Percentiles rank a stretch among this genome's conserved stretches.
Conservation (phyloP, 2,329 filamentous ascomycete genomes). For the Exophiala viscosa region DNA sequence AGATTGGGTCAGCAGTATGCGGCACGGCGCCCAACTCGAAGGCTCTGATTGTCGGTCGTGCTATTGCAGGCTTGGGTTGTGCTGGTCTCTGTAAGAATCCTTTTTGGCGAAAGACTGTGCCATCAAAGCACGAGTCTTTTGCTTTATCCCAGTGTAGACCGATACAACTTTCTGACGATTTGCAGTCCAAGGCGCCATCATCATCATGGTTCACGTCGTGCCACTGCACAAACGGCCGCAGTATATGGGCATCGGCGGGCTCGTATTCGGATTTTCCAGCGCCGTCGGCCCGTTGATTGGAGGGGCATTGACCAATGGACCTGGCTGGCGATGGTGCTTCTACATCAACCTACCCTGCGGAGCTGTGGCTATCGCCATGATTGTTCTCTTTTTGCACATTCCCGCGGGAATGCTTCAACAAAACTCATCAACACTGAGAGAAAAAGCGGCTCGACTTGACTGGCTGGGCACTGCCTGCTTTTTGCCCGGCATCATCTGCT, state of each 20-base stretch:
- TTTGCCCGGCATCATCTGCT: constrained; percentile 43
- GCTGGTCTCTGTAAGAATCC: constrained; percentile 27
- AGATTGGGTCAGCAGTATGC: constrained; percentile 45
- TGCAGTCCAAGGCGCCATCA: constrained; percentile 25
- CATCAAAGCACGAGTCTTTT: too few species aligned
- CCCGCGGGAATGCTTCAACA: constrained; percentile 33
- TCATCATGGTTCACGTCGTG: constrained; percentile 38
- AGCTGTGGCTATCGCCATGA: constrained; percentile 40
- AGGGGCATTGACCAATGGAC: constrained; percentile 41
- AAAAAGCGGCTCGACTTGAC: constrained; percentile 41
- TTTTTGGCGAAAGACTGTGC: too few species aligned
- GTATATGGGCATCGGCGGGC: constrained; percentile 35
- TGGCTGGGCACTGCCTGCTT: constrained; percentile 45
- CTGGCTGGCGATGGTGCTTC: constrained; percentile 38
- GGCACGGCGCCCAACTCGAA: constrained; percentile 33
- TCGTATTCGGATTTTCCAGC: constrained; percentile 42
- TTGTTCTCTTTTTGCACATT: constrained; percentile 47
- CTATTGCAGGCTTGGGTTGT: constrained; percentile 33
- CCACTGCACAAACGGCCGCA: constrained; percentile 52
- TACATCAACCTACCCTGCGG: constrained; percentile 47
- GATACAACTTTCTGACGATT: too few species aligned
- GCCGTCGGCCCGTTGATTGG: constrained; percentile 36
- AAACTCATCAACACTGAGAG: constrained; percentile 32
- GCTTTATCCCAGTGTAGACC: too few species aligned
- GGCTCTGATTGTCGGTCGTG: constrained; percentile 34